Conservation (phyloP, 208 protist species). For the Entamoeba dispar region DNA sequence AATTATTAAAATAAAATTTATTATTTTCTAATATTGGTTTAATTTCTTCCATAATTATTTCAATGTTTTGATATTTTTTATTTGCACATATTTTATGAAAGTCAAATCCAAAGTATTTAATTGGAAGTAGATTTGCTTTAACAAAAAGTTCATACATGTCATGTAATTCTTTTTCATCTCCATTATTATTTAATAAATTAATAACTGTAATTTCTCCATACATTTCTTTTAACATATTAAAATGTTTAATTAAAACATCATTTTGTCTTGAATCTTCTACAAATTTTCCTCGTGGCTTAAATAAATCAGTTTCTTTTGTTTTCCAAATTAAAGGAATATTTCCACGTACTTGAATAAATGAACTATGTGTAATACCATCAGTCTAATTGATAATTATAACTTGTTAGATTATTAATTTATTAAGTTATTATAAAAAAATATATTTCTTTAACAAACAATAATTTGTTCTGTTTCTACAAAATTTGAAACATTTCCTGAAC, state of each 20-base stretch:
- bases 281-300: neutral
- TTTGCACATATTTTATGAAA: slow-evolving; percentile 17
- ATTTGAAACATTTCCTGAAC: slow-evolving; percentile 39
- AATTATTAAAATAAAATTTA: neutral
- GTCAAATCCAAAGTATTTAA: slow-evolving; percentile 10
- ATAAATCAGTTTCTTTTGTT: slow-evolving; percentile 7
- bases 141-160: neutral
- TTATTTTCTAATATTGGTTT: neutral
- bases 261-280: neutral
- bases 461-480: slow-evolving; percentile 51
- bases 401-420: too few relatives aligned
- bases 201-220: neutral
- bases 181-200: neutral
- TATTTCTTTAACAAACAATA: slow-evolving; percentile 2
- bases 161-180: neutral
- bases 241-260: neutral
- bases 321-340: slow-evolving; percentile 39
- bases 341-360: slow-evolving; percentile 26
- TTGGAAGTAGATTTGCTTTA: neutral
- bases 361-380: neutral
- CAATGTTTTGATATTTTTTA: neutral
- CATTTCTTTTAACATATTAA: neutral
- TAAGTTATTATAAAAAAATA: neutral
- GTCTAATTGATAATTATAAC: neutral
- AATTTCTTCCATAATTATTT: neutral